phyloP scores from a whole-genome alignment of 2,329 filamentous ascomycete species.

The Pestalotiopsis sp. region DNA sequence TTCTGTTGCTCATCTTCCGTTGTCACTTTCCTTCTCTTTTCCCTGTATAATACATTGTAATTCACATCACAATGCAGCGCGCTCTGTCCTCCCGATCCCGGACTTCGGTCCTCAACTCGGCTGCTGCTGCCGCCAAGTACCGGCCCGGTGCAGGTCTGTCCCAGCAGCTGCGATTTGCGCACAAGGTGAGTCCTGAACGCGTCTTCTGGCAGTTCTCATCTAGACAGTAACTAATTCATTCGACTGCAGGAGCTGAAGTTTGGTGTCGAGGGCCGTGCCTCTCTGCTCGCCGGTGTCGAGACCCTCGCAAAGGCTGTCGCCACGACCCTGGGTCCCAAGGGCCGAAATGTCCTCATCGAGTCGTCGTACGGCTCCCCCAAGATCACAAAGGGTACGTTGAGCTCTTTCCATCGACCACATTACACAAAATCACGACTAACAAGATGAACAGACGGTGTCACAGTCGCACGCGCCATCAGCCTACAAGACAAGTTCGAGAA shows the following conservation, averaged over 20 bases:
- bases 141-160: conserved; percentile 67
- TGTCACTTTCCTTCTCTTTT: conserved; percentile 22
- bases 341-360: conserved; percentile 97
- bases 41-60: conserved; percentile 29
- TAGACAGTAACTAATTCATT: conserved; percentile 9
- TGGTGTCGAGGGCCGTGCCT: conserved; percentile 88
- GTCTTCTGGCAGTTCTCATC: background rate
- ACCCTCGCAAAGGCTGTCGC: conserved; percentile 95
- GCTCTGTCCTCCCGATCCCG: conserved; percentile 81
- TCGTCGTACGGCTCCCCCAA: conserved; percentile 98
- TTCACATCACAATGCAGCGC: conserved; percentile 80
- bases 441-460: conserved; percentile 73
- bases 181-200: conserved; percentile 70
- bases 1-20: conserved; percentile 31
- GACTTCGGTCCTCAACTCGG: conserved; percentile 77
- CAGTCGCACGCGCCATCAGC: conserved; percentile 84
- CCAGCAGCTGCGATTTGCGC: conserved; percentile 93
- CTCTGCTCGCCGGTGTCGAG: conserved; percentile 91
- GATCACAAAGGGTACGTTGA: conserved; percentile 90
- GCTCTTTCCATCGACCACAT: background rate
- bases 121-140: conserved; percentile 61
- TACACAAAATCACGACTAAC: conserved; percentile 11
- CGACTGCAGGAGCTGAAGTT: conserved; percentile 87
- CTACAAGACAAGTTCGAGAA: conserved; percentile 99
- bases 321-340: conserved; percentile 96